These are phyloP conservation scores for Tricholomella constricta DNA, from an alignment of 768 basidiomycete species.

Conservation along the genomic window DNA sequence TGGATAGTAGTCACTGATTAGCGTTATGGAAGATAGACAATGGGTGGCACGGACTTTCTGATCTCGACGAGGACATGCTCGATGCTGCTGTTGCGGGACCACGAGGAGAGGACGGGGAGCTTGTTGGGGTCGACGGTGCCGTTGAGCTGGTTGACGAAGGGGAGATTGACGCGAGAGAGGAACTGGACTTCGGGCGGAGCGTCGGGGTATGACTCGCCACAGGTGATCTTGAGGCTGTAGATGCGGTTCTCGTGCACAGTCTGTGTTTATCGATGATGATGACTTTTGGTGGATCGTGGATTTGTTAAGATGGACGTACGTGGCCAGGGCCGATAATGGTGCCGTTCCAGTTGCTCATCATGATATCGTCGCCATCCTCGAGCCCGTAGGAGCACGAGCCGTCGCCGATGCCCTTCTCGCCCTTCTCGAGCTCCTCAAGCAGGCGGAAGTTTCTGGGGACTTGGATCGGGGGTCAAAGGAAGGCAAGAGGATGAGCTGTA, in stretches of 20 bases:
- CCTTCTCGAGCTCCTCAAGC: slow-evolving; percentile 98
- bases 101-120: slow-evolving; percentile 70
- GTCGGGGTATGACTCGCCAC: slow-evolving; percentile 78
- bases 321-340: slow-evolving; percentile 99
- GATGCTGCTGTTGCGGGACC: slow-evolving; percentile 77
- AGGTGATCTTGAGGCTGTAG: slow-evolving; percentile 91
- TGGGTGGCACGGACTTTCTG: slow-evolving; percentile 62
- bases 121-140: slow-evolving; percentile 80
- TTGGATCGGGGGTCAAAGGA: slow-evolving; percentile 28
- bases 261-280: slow-evolving; percentile 39
- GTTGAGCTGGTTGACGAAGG: slow-evolving; percentile 76
- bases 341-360: slow-evolving; percentile 99
- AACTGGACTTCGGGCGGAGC: slow-evolving; percentile 80
- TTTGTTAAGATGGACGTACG: slow-evolving; percentile 48
- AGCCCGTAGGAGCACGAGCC: slow-evolving; percentile 97
- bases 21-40: neutral
- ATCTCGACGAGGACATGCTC: slow-evolving; percentile 94
- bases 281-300: slow-evolving; percentile 12
- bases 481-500: no score
- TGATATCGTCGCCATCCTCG: slow-evolving; percentile 92
- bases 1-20: slow-evolving; percentile 29
- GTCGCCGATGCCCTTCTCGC: slow-evolving; percentile 99
- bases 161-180: slow-evolving; percentile 87
- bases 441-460: slow-evolving; percentile 97
- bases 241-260: slow-evolving; percentile 99